phyloP scores from a whole-genome alignment of 306 rosid species.

The Astragalus membranaceus region DNA sequence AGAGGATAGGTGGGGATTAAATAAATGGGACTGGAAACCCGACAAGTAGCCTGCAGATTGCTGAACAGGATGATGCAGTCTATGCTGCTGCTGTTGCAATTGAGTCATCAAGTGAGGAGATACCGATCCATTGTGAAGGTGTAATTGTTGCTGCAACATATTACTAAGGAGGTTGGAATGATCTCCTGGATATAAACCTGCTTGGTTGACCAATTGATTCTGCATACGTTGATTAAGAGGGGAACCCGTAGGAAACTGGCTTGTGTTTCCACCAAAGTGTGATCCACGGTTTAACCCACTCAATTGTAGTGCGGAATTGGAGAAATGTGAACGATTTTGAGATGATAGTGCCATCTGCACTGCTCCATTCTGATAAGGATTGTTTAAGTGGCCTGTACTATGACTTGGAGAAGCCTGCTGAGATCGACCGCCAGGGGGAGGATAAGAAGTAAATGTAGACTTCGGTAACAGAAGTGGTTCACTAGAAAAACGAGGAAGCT shows the following conservation, averaged over 20 bases:
- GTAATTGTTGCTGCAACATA: slow-evolving; percentile 79
- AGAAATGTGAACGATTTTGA: slow-evolving; percentile 34
- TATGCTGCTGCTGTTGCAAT: slow-evolving; percentile 44
- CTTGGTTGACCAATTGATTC: slow-evolving; percentile 36
- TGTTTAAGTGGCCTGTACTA: slow-evolving; percentile 31
- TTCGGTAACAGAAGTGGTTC: slow-evolving; percentile 40
- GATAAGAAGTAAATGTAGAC: slow-evolving; percentile 50
- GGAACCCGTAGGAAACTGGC: slow-evolving; percentile 31
- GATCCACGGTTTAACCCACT: slow-evolving; percentile 40
- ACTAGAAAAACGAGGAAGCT: slow-evolving; percentile 41
- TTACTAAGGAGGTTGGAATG: slow-evolving; percentile 49
- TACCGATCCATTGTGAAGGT: slow-evolving; percentile 48
- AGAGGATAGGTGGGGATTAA: slow-evolving; percentile 33
- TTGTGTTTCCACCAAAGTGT: slow-evolving; percentile 35
- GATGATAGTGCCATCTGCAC: slow-evolving; percentile 39
- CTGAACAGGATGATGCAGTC: slow-evolving; percentile 37
- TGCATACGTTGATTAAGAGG: slow-evolving; percentile 36
- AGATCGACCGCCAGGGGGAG: slow-evolving; percentile 45
- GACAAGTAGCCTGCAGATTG: slow-evolving; percentile 44
- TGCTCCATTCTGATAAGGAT: slow-evolving; percentile 37
- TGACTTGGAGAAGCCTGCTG: slow-evolving; percentile 39
- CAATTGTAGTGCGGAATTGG: slow-evolving; percentile 39
- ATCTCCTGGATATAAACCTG: slow-evolving; percentile 47
- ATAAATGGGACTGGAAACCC: slow-evolving; percentile 39
- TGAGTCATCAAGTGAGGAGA: slow-evolving; percentile 40